Evolutionary conservation across 495 filamentous ascomycete genomes (phyloP).

Genomic region (Podospora pseudoanserina): DNA sequence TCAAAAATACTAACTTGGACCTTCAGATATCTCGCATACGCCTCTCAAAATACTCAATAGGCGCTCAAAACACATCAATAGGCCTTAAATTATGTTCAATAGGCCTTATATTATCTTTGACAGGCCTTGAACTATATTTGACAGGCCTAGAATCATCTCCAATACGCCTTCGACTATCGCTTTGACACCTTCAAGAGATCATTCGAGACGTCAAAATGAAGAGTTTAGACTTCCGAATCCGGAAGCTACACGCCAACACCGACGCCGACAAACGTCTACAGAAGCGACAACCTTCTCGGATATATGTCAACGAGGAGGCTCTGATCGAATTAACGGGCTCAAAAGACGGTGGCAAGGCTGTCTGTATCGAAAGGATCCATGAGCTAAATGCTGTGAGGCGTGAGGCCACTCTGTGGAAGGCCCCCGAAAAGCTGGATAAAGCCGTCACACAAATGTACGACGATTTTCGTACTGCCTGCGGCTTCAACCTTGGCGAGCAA

Average conservation of each 20-base stretch:
- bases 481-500: constrained; percentile 60
- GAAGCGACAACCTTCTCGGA: constrained; percentile 42
- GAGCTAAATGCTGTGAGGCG: constrained; percentile 30
- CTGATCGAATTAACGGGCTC: constrained; percentile 52
- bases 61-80: too few species aligned
- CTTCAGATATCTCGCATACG: background rate
- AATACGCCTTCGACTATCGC: too few species aligned
- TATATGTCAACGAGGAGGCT: constrained; percentile 64
- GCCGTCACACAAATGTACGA: constrained; percentile 63
- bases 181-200: background rate
- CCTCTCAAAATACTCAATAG: background rate
- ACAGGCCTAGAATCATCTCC: background rate
- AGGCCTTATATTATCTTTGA: too few species aligned
- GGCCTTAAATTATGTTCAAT: too few species aligned
- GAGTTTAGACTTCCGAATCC: constrained; percentile 45
- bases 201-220: constrained; percentile 29
- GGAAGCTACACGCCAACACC: constrained; percentile 38
- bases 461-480: constrained; percentile 60
- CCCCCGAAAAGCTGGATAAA: constrained; percentile 60
- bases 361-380: constrained; percentile 46
- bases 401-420: constrained; percentile 63
- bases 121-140: too few species aligned
- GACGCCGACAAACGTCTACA: constrained; percentile 46
- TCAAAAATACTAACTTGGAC: background rate
- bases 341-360: constrained; percentile 57